These are phyloP conservation scores for Cercospora janseana DNA, from an alignment of 2,329 filamentous ascomycete genomes.

Conservation along the genomic window DNA sequence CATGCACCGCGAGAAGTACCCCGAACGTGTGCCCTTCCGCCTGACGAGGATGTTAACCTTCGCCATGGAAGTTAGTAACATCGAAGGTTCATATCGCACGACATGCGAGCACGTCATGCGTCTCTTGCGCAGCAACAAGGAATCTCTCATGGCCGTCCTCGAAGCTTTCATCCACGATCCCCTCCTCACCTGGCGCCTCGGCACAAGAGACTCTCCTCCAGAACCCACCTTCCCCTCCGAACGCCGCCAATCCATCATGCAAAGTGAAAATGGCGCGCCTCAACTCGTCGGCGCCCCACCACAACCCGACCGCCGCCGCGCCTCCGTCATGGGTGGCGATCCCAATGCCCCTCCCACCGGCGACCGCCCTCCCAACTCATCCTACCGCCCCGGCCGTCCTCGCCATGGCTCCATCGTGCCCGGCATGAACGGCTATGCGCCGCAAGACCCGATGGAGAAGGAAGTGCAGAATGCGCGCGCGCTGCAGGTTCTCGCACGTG, in stretches of 20 bases:
- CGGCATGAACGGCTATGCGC: constrained; percentile 32
- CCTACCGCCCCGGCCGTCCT: constrained; percentile 10
- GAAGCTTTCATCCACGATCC: constrained; percentile 99
- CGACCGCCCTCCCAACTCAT: constrained; percentile 34
- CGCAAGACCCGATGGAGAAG: constrained; percentile 42
- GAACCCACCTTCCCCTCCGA: constrained; percentile 61
- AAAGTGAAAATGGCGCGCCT: constrained; percentile 39
- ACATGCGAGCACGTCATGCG: constrained; percentile 99
- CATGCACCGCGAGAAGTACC: constrained; percentile 99
- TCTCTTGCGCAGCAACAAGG: constrained; percentile 92
- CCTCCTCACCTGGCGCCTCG: constrained; percentile 93
- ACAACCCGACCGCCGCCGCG: constrained; percentile 28
- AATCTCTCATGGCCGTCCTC: constrained; percentile 95
- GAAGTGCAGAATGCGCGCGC: constrained; percentile 94
- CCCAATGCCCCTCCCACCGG: constrained; percentile 33
- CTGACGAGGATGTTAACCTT: constrained; percentile 98
- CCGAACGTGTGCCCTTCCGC: constrained; percentile 94
- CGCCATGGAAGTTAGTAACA: constrained; percentile 99
- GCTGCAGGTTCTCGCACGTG: constrained; percentile 83
- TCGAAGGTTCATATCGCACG: constrained; percentile 96
- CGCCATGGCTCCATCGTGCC: constrained; percentile 29
- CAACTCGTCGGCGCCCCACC: neutral
- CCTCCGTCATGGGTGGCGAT: constrained; percentile 36
- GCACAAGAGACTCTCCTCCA: constrained; percentile 59
- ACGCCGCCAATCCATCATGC: constrained; percentile 59